A percentile compares a stretch with the other conserved stretches of the same genome.
phyloP scores from a whole-genome alignment of 2,329 filamentous ascomycete species.

The Uncinocarpus reesii region DNA sequence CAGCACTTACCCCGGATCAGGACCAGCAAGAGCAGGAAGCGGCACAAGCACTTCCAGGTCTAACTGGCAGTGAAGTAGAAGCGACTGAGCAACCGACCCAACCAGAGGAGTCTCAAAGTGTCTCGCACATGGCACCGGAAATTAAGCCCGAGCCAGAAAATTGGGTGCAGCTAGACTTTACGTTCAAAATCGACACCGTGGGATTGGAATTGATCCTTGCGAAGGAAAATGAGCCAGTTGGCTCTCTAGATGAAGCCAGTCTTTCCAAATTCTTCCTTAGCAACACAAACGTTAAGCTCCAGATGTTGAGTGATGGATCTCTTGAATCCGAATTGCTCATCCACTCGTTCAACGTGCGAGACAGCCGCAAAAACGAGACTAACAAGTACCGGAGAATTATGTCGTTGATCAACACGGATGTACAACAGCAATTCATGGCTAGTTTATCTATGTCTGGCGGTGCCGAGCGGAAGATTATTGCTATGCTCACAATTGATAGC shows the following conservation, averaged over 20 bases:
- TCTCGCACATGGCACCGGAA: constrained; percentile 49
- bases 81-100: constrained; percentile 18
- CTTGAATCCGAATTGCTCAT: constrained; percentile 89
- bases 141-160: constrained; percentile 56
- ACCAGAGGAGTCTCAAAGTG: constrained; percentile 10
- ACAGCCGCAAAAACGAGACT: constrained; percentile 75
- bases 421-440: constrained; percentile 94
- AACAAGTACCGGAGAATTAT: constrained; percentile 98
- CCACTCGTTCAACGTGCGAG: constrained; percentile 86
- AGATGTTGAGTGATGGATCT: constrained; percentile 84
- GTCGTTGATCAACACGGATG: constrained; percentile 88
- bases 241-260: constrained; percentile 65
- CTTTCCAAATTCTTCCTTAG: constrained; percentile 91
- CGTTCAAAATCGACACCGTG: constrained; percentile 80
- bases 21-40: constrained; percentile 64
- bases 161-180: constrained; percentile 88
- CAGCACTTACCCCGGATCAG: constrained; percentile 67
- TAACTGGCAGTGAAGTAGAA: constrained; percentile 19
- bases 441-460: constrained; percentile 87
- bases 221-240: constrained; percentile 64
- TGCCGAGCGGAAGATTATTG: constrained; percentile 69
- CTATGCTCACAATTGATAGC: constrained; percentile 87
- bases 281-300: constrained; percentile 79
- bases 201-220: constrained; percentile 79
- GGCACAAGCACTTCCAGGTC: constrained; percentile 58